Base-by-base conservation (phyloP, 139 green algal species). In the Chlorella vulgaris region DNA sequence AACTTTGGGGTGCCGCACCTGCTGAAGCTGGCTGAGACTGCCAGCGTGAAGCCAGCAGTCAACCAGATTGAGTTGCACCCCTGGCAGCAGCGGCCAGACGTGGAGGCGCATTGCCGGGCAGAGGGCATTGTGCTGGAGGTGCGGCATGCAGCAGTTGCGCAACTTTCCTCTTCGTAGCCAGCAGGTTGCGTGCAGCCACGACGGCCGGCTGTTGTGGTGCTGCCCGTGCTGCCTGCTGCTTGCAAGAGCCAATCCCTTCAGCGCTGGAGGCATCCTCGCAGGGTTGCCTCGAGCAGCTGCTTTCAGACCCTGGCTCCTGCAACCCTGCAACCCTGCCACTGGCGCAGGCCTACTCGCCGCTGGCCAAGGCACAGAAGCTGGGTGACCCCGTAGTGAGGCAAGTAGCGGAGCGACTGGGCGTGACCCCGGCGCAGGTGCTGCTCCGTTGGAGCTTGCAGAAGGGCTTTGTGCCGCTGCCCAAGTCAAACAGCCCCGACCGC, bases 51-150 rank as follows among this genome's bases (percentile, higher is more conserved):
- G 15, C 92, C 92, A 28, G 85, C 89, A 24, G 91, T 96, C 31
- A 96, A 96, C 75, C 92, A 95, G 81, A 88, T 95, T 29, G 89
- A 94, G 84, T 61, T 84, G 87, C 50, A 85, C 83, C 84, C 90
- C 61, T 81, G 88, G 74, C 67, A 90, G 83, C 90, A 90, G 82
- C 70, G 89, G 60, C 50, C 55, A 31, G 80, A 90, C 58, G 33
- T 91, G n/a, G 81, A 86, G 58, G 53, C 62, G 19, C 87, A 89
- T 81, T 95, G 91, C 86, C 74, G 74, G 42, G 50, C 4, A 1
- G 47, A 86, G 35, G 85, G 75, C 33, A 92, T 95, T 31, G 76
- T 80, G 19, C 19, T 94, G 28, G 68, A 92, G 89, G 89, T 90
- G 62, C 24, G 70, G 7, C 10, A 15, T n/a, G n/a, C n/a, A n/a